Conservation (phyloP, 2,329 filamentous ascomycete genomes). For the Venturiaceae sp. region DNA sequence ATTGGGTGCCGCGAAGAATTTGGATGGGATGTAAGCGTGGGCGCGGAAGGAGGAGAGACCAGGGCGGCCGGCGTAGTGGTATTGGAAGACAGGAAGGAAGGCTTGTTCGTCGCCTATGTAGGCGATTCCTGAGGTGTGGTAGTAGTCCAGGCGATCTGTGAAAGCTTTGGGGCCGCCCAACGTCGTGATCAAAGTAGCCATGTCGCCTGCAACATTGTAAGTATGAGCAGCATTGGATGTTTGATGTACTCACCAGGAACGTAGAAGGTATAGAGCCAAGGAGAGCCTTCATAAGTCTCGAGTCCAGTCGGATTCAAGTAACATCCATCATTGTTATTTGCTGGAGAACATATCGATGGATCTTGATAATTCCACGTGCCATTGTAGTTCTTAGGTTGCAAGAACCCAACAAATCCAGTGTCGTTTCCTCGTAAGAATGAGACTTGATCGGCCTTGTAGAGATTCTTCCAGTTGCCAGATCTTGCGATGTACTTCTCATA, state of each 20-base stretch:
- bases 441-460: conserved; percentile 42
- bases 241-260: conserved; percentile 31
- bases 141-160: conserved; percentile 31
- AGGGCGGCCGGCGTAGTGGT: conserved; percentile 36
- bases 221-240: too few relatives aligned
- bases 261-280: conserved; percentile 62
- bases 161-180: conserved; percentile 32
- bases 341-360: conserved; percentile 34
- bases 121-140: conserved; percentile 31
- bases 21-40: conserved; percentile 33
- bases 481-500: conserved; percentile 47
- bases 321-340: conserved; percentile 21
- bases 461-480: conserved; percentile 57
- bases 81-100: conserved; percentile 34
- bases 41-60: conserved; percentile 29
- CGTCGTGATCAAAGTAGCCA: conserved; percentile 24
- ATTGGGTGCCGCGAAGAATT: conserved; percentile 29
- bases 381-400: conserved; percentile 59
- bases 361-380: conserved; percentile 60
- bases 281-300: conserved; percentile 63
- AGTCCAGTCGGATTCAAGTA: conserved; percentile 34
- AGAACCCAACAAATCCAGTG: conserved; percentile 60
- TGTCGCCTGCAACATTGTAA: too few relatives aligned
- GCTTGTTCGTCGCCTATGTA: conserved; percentile 39
- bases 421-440: conserved; percentile 24